These are phyloP conservation scores for Shiraia bambusicola DNA, from an alignment of 2,329 filamentous ascomycete species.

Conservation along the genomic window DNA sequence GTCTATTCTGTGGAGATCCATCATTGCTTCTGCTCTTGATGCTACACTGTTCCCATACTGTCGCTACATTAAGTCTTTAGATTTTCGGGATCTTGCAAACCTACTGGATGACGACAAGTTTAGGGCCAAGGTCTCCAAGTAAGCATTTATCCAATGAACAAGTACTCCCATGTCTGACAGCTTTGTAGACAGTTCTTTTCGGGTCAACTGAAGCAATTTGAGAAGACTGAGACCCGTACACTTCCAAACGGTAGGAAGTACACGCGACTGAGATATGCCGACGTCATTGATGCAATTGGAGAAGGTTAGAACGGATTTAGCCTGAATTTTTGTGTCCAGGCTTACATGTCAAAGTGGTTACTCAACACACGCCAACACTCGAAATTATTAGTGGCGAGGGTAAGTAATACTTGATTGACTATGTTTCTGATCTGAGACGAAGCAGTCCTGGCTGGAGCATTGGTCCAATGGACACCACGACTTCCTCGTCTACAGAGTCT, in stretches of 20 bases:
- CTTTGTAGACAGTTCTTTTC: slow-evolving; percentile 53
- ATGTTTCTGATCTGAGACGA: slow-evolving; percentile 8
- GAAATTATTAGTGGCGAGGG: slow-evolving; percentile 60
- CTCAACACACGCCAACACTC: slow-evolving; percentile 54
- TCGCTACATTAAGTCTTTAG: slow-evolving; percentile 64
- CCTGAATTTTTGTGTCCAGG: slow-evolving; percentile 1
- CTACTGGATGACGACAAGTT: slow-evolving; percentile 63
- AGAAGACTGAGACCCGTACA: slow-evolving; percentile 30
- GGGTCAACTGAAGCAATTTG: slow-evolving; percentile 49
- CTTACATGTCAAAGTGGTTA: slow-evolving; percentile 43
- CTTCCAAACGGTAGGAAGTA: slow-evolving; percentile 30
- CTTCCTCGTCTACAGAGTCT: slow-evolving; percentile 61
- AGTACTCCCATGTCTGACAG: slow-evolving; percentile 6
- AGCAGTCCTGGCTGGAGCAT: slow-evolving; percentile 52
- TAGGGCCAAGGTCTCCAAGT: slow-evolving; percentile 59
- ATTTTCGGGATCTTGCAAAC: slow-evolving; percentile 62
- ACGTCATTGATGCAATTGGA: slow-evolving; percentile 52
- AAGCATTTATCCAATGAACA: slow-evolving; percentile 27
- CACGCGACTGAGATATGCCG: slow-evolving; percentile 43
- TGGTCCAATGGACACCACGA: slow-evolving; percentile 61
- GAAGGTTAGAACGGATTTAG: slow-evolving; percentile 42
- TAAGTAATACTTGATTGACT: slow-evolving; percentile 24
- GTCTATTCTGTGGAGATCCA: slow-evolving; percentile 67
- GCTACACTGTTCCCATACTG: slow-evolving; percentile 69
- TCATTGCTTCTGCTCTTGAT: slow-evolving; percentile 65